These are phyloP conservation scores for Neoboletus magnificus DNA, from an alignment of 768 basidiomycete genomes.

Conservation along the genomic window DNA sequence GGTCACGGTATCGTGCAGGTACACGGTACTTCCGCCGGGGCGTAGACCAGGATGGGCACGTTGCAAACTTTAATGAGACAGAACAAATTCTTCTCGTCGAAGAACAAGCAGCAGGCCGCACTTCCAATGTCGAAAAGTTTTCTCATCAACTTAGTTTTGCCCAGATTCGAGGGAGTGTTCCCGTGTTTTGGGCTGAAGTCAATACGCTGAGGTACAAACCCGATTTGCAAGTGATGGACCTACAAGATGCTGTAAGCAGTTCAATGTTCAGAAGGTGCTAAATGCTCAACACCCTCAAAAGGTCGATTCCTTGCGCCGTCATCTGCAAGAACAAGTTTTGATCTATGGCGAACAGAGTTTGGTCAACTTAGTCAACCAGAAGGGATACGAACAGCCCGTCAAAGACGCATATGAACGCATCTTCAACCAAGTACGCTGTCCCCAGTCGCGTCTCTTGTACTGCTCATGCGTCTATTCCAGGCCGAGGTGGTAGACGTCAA, in stretches of 20 bases:
- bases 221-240: constrained; percentile 94
- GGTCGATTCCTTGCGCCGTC: constrained; percentile 67
- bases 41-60: constrained; percentile 83
- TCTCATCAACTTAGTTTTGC: constrained; percentile 78
- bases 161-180: constrained; percentile 91
- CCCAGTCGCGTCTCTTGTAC: not conserved
- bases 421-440: constrained; percentile 52
- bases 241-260: constrained; percentile 71
- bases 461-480: constrained; percentile 33
- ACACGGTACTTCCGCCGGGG: constrained; percentile 97
- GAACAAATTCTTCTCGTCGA: constrained; percentile 90
- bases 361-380: constrained; percentile 92
- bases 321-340: constrained; percentile 69
- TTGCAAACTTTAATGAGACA: constrained; percentile 97
- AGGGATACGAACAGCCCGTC: constrained; percentile 87
- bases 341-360: constrained; percentile 76
- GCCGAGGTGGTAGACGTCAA: constrained; percentile 62
- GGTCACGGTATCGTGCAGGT: constrained; percentile 91
- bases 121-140: constrained; percentile 43
- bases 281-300: constrained; percentile 30
- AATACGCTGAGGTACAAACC: constrained; percentile 96
- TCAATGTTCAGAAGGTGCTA: not conserved
- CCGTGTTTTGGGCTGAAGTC: constrained; percentile 95
- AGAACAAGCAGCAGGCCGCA: constrained; percentile 42
- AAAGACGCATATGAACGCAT: constrained; percentile 93